phyloP scores from a whole-genome alignment of 2,329 filamentous ascomycete genomes.

The Penicillium sp. region DNA sequence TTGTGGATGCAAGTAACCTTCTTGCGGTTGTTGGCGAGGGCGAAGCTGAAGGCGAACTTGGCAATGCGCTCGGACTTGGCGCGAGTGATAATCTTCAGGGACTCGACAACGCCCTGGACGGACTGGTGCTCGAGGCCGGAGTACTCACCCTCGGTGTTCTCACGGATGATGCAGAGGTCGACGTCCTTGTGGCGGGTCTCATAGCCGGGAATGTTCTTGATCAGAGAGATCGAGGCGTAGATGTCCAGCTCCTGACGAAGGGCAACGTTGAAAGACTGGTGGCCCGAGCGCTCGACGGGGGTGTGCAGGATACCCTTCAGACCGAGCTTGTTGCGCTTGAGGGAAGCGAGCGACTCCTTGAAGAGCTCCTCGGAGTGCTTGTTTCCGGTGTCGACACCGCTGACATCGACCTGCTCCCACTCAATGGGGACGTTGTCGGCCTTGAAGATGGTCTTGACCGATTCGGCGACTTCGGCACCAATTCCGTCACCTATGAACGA shows the following conservation, averaged over 20 bases:
- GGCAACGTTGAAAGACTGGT: constrained; percentile 99
- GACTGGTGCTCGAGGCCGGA: constrained; percentile 98
- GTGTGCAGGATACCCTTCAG: constrained; percentile 99
- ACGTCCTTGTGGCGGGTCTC: constrained; percentile 95
- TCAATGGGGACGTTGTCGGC: constrained; percentile 98
- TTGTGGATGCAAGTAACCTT: constrained; percentile 99
- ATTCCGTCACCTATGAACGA: constrained; percentile 76
- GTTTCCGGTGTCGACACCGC: constrained; percentile 81
- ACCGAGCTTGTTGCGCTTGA: constrained; percentile 98
- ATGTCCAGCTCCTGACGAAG: constrained; percentile 99
- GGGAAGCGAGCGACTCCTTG: constrained; percentile 90
- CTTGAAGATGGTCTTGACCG: constrained; percentile 99
- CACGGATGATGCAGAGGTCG: constrained; percentile 98
- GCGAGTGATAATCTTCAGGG: constrained; percentile 99
- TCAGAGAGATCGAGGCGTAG: constrained; percentile 94
- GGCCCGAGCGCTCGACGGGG: constrained; percentile 91
- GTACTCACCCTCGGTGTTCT: constrained; percentile 99
- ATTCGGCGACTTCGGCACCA: constrained; percentile 95
- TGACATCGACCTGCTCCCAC: constrained; percentile 98
- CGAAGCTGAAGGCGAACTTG: constrained; percentile 98
- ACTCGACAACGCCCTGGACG: constrained; percentile 94
- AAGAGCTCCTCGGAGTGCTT: constrained; percentile 94
- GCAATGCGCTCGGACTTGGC: constrained; percentile 99
- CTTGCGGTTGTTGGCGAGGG: constrained; percentile 97
- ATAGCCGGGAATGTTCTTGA: constrained; percentile 99